Conservation (phyloP, 2,329 filamentous ascomycete species). For the Fusarium goolgardi region DNA sequence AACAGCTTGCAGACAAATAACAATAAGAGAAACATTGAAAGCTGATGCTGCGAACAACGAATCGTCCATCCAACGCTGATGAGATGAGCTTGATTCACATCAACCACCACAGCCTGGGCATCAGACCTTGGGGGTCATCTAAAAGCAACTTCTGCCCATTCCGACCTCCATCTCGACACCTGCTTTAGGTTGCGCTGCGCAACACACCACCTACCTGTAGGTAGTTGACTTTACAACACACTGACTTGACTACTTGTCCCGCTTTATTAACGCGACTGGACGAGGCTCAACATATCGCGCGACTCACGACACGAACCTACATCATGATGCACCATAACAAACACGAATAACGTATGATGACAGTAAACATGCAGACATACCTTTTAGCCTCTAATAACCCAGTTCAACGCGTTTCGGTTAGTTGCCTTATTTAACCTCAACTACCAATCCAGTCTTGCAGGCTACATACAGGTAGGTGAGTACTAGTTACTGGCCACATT, state of each 20-base stretch:
- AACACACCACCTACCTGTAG: constrained; percentile 19
- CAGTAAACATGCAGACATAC: not conserved
- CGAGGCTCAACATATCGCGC: constrained; percentile 28
- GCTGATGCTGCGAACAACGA: constrained; percentile 2
- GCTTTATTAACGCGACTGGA: constrained; percentile 26
- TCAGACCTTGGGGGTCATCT: not conserved
- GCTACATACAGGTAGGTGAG: not conserved
- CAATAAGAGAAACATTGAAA: constrained; percentile 32
- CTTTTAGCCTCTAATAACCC: not conserved
- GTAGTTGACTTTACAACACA: not conserved
- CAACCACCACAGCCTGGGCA: constrained; percentile 6
- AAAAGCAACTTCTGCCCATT: constrained; percentile 27
- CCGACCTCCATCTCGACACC: constrained; percentile 11
- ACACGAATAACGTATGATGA: constrained; percentile 17
- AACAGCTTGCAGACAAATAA: constrained; percentile 32
- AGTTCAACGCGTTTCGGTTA: not conserved
- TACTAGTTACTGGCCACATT: constrained; percentile 11
- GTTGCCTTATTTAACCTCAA: constrained; percentile 6
- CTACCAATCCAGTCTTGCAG: not conserved
- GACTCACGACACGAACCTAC: constrained; percentile 20
- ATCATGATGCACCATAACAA: constrained; percentile 24
- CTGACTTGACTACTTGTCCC: constrained; percentile 10
- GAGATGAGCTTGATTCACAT: constrained; percentile 31
- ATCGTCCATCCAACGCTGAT: constrained; percentile 33
- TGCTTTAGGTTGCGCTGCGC: constrained; percentile 30